Evolutionary conservation across 176 grass and related monocot genomes (phyloP).

Genomic region (Themeda triandra): DNA sequence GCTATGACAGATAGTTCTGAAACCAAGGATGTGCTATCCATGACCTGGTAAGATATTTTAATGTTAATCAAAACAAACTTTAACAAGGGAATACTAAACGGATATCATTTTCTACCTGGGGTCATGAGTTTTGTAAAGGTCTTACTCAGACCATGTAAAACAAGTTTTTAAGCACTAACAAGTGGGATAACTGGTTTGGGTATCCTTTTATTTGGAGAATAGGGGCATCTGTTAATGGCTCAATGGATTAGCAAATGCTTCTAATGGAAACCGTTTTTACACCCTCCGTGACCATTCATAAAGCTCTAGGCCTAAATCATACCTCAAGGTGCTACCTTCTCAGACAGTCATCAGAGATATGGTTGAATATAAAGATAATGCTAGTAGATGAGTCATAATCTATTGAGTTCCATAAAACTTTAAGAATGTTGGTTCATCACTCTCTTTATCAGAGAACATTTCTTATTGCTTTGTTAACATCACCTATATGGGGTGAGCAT

Average conservation of each 20-base stretch:
- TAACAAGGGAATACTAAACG: not conserved
- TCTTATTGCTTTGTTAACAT: slow-evolving; percentile 2
- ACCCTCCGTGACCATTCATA: not conserved
- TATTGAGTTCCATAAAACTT: not conserved
- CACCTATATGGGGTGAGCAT: not conserved
- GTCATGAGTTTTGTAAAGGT: not conserved
- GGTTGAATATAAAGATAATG: not conserved
- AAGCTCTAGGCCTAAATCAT: not conserved
- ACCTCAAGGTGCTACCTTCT: not conserved
- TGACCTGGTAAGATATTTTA: slow-evolving; percentile 52
- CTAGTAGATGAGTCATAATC: not conserved
- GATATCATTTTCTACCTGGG: not conserved
- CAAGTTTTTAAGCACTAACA: not conserved
- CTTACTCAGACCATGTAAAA: not conserved
- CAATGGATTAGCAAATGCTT: not conserved
- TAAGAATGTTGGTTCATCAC: not conserved
- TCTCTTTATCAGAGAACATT: not conserved
- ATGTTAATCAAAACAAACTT: slow-evolving; percentile 18
- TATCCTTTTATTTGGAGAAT: not conserved
- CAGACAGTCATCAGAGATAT: not conserved
- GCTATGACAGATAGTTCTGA: slow-evolving; percentile 61
- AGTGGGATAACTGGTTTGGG: not conserved
- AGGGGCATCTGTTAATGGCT: not conserved
- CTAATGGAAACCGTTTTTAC: not conserved
- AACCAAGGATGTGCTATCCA: slow-evolving; percentile 39